Evolutionary conservation across 2,329 filamentous ascomycete genomes (phyloP), one percentile per base, ranked within the genome.

Genomic region (Monilinia aucupariae): DNA sequence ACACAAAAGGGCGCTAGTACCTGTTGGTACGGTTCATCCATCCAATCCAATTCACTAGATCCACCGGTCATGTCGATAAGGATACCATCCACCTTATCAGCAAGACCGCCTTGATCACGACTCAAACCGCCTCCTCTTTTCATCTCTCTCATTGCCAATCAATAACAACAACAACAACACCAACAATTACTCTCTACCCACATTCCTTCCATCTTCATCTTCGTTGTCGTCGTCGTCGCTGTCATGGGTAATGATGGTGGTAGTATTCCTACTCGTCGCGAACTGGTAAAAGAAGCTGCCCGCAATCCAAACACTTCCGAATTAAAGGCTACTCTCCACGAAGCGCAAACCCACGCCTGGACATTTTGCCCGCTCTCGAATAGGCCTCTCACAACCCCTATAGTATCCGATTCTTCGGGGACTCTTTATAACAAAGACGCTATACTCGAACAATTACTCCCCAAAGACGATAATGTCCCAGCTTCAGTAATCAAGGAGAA

Each of bases 171-270:
- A 30, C 27, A 30, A 30, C 27, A 30, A 30, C 27, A 30, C n/a
- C n/a, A n/a, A n/a, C n/a, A n/a, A n/a, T n/a, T n/a, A n/a, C n/a
- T n/a, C n/a, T n/a, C n/a, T n/a, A n/a, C n/a, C n/a, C n/a, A n/a
- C n/a, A n/a, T n/a, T n/a, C n/a, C n/a, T n/a, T n/a, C n/a, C n/a
- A n/a, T 37, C 10, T 9, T 13, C 34, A 37, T 37, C 34, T 2
- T 2, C 34, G 12, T 37, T 10, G 8, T 13, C 34, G 13, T 39
- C 37, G 13, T 12, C 37, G 27, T 27, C 47, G 13, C 20, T 22
- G 63, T 13, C 70, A 97, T 99, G 94, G 94, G 94, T 75, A 99
- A 99, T 78, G 94, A 99, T 75, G 94, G 94, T 70, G 94, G 94
- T 74, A 93, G 91, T 69, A 99, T 99, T 70, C 94, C 94, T 6